phyloP scores from a whole-genome alignment of 306 rosid genomes.

The Vachellia pachyceras region DNA sequence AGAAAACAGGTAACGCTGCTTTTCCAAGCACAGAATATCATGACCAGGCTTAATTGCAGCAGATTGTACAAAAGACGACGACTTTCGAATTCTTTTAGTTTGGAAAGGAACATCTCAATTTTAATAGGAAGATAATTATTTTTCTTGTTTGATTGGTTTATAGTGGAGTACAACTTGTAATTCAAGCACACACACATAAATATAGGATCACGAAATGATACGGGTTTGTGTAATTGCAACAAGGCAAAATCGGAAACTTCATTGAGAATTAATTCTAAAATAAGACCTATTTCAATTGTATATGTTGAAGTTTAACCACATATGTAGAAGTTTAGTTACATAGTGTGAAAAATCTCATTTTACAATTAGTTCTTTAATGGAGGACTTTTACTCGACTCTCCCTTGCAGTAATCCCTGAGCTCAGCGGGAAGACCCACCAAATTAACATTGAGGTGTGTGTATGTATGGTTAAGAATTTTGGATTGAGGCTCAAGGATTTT shows the following conservation, averaged over 20 bases:
- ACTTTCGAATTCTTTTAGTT: not conserved
- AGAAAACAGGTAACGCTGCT: not conserved
- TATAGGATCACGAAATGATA: not conserved
- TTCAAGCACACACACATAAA: not conserved
- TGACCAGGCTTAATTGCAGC: not conserved
- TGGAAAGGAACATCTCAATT: not conserved
- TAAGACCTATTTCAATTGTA: too few species aligned
- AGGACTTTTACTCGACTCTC: too few species aligned
- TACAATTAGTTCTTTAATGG: too few species aligned
- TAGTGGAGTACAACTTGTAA: not conserved
- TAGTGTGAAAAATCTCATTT: too few species aligned
- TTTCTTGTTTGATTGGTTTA: not conserved
- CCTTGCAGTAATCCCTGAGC: slow-evolving; percentile 6
- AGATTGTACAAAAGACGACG: not conserved
- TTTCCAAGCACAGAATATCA: not conserved
- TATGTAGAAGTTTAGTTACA: too few species aligned
- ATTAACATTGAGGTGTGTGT: not conserved
- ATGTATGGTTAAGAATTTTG: not conserved
- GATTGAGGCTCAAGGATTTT: slow-evolving; percentile 33
- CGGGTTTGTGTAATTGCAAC: not conserved
- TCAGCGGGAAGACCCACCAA: not conserved
- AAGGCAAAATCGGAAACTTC: too few species aligned
- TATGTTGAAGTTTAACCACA: too few species aligned
- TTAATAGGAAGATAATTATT: not conserved
- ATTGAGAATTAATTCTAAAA: too few species aligned